Conservation (phyloP, 352 stramenopile genomes). For the Globisporangium takayamanum region DNA sequence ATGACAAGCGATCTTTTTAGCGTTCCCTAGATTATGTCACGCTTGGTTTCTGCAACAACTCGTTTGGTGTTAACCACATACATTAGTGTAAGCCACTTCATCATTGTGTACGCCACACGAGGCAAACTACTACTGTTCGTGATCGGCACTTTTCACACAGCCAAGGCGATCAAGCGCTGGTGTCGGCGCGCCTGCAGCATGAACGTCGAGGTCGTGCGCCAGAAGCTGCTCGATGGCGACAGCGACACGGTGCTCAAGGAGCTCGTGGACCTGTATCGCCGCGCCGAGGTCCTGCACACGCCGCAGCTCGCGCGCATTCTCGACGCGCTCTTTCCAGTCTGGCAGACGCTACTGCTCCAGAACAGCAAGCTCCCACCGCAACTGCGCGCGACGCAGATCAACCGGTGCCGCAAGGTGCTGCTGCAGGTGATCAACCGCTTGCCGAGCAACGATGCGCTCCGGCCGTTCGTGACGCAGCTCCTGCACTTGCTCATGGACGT, state of each 20-base stretch:
- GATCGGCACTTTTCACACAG: background rate
- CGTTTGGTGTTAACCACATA: too few species aligned
- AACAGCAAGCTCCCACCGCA: slow-evolving; percentile 71
- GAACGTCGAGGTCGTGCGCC: slow-evolving; percentile 85
- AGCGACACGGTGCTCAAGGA: slow-evolving; percentile 71
- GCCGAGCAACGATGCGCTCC: slow-evolving; percentile 92
- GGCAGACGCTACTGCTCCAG: slow-evolving; percentile 86
- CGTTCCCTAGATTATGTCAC: too few species aligned
- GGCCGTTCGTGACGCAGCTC: slow-evolving; percentile 91
- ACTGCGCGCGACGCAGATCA: slow-evolving; percentile 58
- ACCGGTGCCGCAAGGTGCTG: slow-evolving; percentile 90
- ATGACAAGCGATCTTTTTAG: too few species aligned
- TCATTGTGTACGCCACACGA: too few species aligned
- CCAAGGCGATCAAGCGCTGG: background rate
- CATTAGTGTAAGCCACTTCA: too few species aligned
- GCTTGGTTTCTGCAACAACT: too few species aligned
- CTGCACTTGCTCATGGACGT: slow-evolving; percentile 92
- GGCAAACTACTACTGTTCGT: background rate
- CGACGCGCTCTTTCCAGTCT: slow-evolving; percentile 88
- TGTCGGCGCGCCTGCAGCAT: slow-evolving; percentile 26
- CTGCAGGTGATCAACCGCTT: slow-evolving; percentile 94
- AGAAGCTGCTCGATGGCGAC: slow-evolving; percentile 80
- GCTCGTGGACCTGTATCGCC: slow-evolving; percentile 82
- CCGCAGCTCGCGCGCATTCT: slow-evolving; percentile 89
- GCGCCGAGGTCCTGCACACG: slow-evolving; percentile 85